Conservation (phyloP, 192 early-diverging fungal genomes). For the Jimgerdemannia lactiflua region DNA sequence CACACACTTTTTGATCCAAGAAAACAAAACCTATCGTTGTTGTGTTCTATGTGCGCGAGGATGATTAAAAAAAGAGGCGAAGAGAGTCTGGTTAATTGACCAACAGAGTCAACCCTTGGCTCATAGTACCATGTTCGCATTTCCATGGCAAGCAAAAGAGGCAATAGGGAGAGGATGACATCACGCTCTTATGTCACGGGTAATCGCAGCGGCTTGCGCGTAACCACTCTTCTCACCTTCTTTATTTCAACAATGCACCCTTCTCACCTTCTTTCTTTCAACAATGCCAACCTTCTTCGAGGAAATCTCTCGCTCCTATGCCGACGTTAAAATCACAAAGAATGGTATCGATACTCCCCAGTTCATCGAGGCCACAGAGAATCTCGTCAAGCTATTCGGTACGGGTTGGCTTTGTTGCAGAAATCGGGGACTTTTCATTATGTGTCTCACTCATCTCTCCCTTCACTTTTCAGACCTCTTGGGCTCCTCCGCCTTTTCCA, state of each 20-base stretch:
- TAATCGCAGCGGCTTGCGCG: too few species aligned
- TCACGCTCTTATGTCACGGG: too few species aligned
- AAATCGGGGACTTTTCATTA: not conserved
- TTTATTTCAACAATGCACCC: too few species aligned
- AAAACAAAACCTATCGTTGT: not conserved
- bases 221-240: not conserved
- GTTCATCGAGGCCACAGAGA: conserved; percentile 79
- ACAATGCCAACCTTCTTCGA: conserved; percentile 55
- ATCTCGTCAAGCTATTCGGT: conserved; percentile 77
- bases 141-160: too few species aligned
- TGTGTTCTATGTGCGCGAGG: not conserved
- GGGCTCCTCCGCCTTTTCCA: conserved; percentile 68
- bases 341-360: conserved; percentile 69
- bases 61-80: not conserved
- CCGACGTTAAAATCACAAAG: conserved; percentile 60
- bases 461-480: conserved; percentile 47
- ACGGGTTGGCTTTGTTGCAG: conserved; percentile 2
- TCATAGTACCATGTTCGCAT: too few species aligned
- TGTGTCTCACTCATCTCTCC: not conserved
- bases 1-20: too few species aligned
- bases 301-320: conserved; percentile 59
- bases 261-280: not conserved
- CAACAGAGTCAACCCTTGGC: too few species aligned
- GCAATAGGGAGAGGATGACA: too few species aligned
- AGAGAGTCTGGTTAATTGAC: too few species aligned